Percentiles rank a stretch among this genome's conserved stretches.
Evolutionary conservation across 225 moss, liverwort and hornwort genomes (phyloP).

Genomic region (Bryoerythrophyllum caledonicum): DNA sequence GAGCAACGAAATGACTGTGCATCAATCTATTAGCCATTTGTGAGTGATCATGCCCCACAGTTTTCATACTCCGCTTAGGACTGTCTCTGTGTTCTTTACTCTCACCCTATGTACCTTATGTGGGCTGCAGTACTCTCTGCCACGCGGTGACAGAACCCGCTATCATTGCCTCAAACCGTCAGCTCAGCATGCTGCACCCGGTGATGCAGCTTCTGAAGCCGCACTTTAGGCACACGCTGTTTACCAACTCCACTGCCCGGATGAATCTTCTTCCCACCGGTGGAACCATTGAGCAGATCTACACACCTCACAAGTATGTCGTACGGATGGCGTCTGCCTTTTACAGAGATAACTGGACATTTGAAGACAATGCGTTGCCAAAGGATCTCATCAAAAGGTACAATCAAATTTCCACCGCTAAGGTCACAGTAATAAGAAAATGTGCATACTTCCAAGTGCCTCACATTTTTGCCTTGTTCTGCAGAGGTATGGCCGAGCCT

Average conservation of each 20-base stretch:
- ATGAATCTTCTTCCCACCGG: slow-evolving; percentile 32
- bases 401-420: too few species aligned
- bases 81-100: not conserved
- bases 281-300: slow-evolving; percentile 47
- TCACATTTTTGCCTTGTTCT: not conserved
- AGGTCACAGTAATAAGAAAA: too few species aligned
- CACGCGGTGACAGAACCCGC: slow-evolving; percentile 47
- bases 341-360: slow-evolving; percentile 56
- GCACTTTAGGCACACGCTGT: slow-evolving; percentile 44
- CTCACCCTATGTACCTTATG: not conserved
- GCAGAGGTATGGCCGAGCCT: slow-evolving; percentile 46
- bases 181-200: slow-evolving; percentile 63
- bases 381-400: slow-evolving; percentile 44
- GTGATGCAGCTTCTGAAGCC: slow-evolving; percentile 53
- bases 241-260: slow-evolving; percentile 40
- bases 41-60: slow-evolving; percentile 17
- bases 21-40: slow-evolving; percentile 57
- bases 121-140: slow-evolving; percentile 34
- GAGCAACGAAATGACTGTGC: slow-evolving; percentile 47
- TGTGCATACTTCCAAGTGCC: too few species aligned
- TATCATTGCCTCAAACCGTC: slow-evolving; percentile 45
- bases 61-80: not conserved
- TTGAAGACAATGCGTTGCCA: slow-evolving; percentile 42
- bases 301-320: slow-evolving; percentile 53
- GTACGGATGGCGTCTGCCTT: slow-evolving; percentile 35